Conservation (phyloP, 495 filamentous ascomycete genomes). For the Hypoxylon subgilvum region DNA sequence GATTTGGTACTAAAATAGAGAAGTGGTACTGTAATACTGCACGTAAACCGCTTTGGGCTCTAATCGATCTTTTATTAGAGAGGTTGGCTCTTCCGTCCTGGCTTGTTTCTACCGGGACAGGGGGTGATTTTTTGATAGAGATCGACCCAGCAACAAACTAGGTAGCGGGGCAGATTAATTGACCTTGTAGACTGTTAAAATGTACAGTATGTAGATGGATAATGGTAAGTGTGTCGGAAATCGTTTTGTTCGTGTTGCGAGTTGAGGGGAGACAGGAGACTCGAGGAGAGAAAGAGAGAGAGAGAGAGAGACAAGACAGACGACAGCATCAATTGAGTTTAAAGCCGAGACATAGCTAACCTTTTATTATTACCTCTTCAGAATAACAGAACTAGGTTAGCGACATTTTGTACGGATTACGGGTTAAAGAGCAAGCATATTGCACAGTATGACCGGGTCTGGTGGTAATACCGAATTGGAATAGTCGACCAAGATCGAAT, state of each 20-base stretch:
- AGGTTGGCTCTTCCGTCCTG: conserved; percentile 24
- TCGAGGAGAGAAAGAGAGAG: neutral
- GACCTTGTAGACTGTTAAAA: no score
- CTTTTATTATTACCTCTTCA: conserved; percentile 18
- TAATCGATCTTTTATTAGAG: conserved; percentile 35
- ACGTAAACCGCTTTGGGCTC: conserved; percentile 23
- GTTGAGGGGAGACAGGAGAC: neutral
- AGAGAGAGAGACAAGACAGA: conserved; percentile 6
- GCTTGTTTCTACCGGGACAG: conserved; percentile 33
- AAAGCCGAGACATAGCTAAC: conserved; percentile 18
- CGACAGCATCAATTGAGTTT: conserved; percentile 20
- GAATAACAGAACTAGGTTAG: conserved; percentile 15
- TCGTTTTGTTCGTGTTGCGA: no score
- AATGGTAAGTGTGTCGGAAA: no score
- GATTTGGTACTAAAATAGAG: no score
- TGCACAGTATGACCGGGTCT: conserved; percentile 17
- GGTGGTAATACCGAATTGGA: conserved; percentile 22
- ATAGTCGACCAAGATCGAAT: conserved; percentile 20
- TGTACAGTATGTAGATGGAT: no score
- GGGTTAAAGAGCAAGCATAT: conserved; percentile 17
- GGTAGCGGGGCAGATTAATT: no score
- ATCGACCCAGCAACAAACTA: conserved; percentile 22
- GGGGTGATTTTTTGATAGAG: conserved; percentile 25
- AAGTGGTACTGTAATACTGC: neutral
- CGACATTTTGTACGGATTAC: no score